Conservation (phyloP, 306 rosid genomes). For the Astragalus membranaceus region DNA sequence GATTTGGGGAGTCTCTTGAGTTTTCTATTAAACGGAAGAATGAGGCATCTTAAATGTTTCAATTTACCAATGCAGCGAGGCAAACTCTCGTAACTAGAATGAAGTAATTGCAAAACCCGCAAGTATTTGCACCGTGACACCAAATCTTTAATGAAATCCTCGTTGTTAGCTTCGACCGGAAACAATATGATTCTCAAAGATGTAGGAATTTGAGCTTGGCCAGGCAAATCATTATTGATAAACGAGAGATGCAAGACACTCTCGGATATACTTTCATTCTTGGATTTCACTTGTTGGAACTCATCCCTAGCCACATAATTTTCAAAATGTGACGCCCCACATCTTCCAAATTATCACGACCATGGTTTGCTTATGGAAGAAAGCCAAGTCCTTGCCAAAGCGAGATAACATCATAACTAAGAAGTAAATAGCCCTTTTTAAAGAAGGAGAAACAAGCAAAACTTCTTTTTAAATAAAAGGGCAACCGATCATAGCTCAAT, state of each 20-base stretch:
- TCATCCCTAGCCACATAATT: background rate
- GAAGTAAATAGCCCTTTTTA: background rate
- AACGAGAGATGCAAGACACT: background rate
- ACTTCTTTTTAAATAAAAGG: constrained; percentile 22
- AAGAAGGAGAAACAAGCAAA: constrained; percentile 24
- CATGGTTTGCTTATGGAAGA: background rate
- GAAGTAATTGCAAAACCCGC: background rate
- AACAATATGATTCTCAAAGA: background rate
- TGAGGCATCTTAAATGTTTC: background rate
- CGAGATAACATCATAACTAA: accelerated
- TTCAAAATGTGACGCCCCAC: constrained; percentile 7
- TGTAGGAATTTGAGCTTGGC: background rate
- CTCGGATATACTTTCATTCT: background rate
- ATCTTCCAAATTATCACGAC: background rate
- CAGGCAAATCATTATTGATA: background rate
- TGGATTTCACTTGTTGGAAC: background rate
- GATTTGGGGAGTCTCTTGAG: background rate
- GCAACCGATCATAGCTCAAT: constrained; percentile 34
- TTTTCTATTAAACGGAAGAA: background rate
- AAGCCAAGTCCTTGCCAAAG: constrained; percentile 33
- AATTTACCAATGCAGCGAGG: background rate
- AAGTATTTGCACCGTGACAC: background rate
- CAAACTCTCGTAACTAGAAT: background rate
- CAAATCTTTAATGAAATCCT: background rate
- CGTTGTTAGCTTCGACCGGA: background rate